phyloP scores from a whole-genome alignment of 2,329 filamentous ascomycete genomes.

The Hypoxylon sp. region DNA sequence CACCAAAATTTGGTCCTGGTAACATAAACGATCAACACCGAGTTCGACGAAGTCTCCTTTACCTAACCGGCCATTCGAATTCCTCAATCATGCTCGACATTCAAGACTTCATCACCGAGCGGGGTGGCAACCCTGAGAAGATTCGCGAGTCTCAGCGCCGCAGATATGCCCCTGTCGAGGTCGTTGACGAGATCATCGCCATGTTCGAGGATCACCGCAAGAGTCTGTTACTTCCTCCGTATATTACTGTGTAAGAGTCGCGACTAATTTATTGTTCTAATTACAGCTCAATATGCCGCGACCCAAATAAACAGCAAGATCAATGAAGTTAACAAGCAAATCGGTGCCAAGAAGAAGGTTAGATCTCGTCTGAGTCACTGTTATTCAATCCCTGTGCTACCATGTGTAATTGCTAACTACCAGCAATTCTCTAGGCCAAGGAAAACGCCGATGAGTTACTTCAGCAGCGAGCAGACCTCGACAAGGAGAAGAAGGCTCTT shows the following conservation, averaged over 20 bases:
- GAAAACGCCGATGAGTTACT: conserved; percentile 87
- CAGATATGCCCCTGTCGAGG: conserved; percentile 83
- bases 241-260: neutral
- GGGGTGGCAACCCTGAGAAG: conserved; percentile 90
- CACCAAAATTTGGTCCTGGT: conserved; percentile 46
- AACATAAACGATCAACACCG: conserved; percentile 22
- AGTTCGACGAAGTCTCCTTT: conserved; percentile 9
- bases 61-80: neutral
- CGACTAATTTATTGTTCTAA: conserved; percentile 16
- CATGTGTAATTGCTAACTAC: conserved; percentile 17
- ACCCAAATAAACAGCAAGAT: conserved; percentile 87
- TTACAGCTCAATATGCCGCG: conserved; percentile 78
- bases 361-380: conserved; percentile 44
- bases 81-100: conserved; percentile 67
- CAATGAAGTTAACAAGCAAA: conserved; percentile 91
- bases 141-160: conserved; percentile 92
- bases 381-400: conserved; percentile 21
- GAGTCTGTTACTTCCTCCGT: conserved; percentile 64
- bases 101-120: conserved; percentile 82
- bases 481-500: conserved; percentile 85
- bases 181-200: conserved; percentile 91
- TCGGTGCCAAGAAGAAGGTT: conserved; percentile 91
- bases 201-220: conserved; percentile 88
- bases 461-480: conserved; percentile 81
- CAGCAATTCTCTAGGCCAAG: conserved; percentile 72